Evolutionary conservation across 1,139 yeast genomes (phyloP), one percentile per base, ranked within the genome.

Genomic region (Taiozyma sp.): DNA sequence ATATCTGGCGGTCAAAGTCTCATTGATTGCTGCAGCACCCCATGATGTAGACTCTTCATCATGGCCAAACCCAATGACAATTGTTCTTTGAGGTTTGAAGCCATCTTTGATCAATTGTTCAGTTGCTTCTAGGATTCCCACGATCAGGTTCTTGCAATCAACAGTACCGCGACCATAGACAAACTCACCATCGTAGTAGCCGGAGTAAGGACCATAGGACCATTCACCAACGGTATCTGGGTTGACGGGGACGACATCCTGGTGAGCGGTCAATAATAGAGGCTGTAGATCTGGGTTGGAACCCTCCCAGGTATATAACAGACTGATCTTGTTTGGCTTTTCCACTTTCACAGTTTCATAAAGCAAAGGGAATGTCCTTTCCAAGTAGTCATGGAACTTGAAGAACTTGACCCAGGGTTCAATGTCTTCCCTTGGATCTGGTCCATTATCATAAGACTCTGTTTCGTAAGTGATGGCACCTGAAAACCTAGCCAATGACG

Each of bases 241-340:
- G 59, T 82, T 83, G 13, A 87, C 85, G 0, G 96, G 96, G n/a
- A 89, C 96, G 2, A 84, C 88, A 63, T 88, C 96, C 65, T 83
- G 89, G 66, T 89, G 97, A 5, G 92, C 91, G 67, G 84, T 78
- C 45, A 87, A 71, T 65, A 88, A 63, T 13, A 84, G 58, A 8
- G 96, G 96, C 65, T 85, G 83, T 59, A 84, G 70, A 6, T 63
- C 55, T 10, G 65, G 46, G 52, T 82, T 70, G 0, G 79, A 63
- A 27, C 96, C 96, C 56, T 78, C 68, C 87, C 91, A 84, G 27
- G 83, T 77, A 63, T 75, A 83, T 14, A 89, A 75, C 52, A 88
- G 70, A 1, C 90, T 93, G 57, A 81, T 78, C 38, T 80, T 76
- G 62, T 88, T 87, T 47, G 87, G 82, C 39, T 71, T 74, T 46